Percentiles rank a stretch among this genome's conserved stretches.
Evolutionary conservation across 2,329 filamentous ascomycete genomes (phyloP).

Genomic region (Alternaria sp.): DNA sequence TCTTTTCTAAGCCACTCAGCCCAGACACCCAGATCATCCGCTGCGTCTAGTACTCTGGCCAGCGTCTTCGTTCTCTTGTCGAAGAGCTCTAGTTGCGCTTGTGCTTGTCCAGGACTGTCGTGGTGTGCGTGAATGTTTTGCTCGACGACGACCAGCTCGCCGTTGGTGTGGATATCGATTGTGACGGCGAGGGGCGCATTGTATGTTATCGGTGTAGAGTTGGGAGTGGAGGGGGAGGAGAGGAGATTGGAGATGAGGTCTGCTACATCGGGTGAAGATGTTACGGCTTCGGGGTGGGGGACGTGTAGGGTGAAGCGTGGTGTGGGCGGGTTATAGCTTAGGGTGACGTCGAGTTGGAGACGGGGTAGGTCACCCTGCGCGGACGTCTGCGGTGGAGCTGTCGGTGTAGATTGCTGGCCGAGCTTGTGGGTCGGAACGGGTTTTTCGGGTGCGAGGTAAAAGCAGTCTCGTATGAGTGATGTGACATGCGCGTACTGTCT

Average conservation of each 20-base stretch:
- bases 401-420: slow-evolving; percentile 20
- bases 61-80: slow-evolving; percentile 30
- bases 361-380: background rate
- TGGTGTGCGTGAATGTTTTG: slow-evolving; percentile 57
- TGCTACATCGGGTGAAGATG: slow-evolving; percentile 1
- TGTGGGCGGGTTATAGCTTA: slow-evolving; percentile 40
- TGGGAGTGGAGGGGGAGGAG: slow-evolving; percentile 35
- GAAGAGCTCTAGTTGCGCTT: no score
- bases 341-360: slow-evolving; percentile 38
- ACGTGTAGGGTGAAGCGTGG: slow-evolving; percentile 42
- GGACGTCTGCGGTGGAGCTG: slow-evolving; percentile 1
- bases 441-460: slow-evolving; percentile 49
- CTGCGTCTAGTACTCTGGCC: slow-evolving; percentile 54
- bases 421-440: slow-evolving; percentile 23
- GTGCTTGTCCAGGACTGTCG: no score
- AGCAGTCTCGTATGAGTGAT: slow-evolving; percentile 67
- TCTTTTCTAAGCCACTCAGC: slow-evolving; percentile 55
- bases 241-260: slow-evolving; percentile 24
- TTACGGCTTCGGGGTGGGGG: slow-evolving; percentile 30
- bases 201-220: background rate
- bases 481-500: slow-evolving; percentile 78
- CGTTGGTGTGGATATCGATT: slow-evolving; percentile 66
- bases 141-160: slow-evolving; percentile 62
- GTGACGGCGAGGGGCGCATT: slow-evolving; percentile 57
- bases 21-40: slow-evolving; percentile 59